Evolutionary conservation across 257 asterid genomes (phyloP), one percentile per base, ranked within the genome.

Genomic region (Catharanthus roseus): DNA sequence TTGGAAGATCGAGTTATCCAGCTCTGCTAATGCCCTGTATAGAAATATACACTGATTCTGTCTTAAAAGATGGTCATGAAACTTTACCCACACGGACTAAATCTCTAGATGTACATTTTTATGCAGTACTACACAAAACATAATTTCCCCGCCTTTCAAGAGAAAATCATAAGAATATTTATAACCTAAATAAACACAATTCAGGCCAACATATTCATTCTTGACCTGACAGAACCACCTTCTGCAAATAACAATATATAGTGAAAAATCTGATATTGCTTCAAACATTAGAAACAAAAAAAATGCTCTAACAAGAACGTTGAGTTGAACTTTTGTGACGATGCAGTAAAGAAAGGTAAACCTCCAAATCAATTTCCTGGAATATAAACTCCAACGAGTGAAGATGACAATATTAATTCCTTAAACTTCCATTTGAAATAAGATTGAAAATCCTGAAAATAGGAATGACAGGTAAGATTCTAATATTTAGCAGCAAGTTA

Each of bases 21-120:
- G 85, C 91, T 89, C 93, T 68, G 82, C 82, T 68, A 95, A 74
- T 54, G 96, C 99, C 93, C 97, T 91, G 86, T 56, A 78, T 71
- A 55, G 13, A 26, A 64, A 42, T 9, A 73, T 10, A 50, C 49
- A 29, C 64, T 57, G 75, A 23, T 10, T 38, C 38, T 28, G 10
- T 61, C 34, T 4, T 23, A 50, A 26, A 34, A 26, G 41, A 54
- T 64, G 33, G 5, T 65, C 1, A 24, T 21, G 41, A 28, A 70
- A 57, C 50, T 44, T 26, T 23, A 23, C 29, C 7, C 24, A 49
- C 54, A 56, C 10, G 34, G 13, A 65, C 65, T 13, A 19, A 5
- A 65, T 4, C 21, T 18, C 42, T 68, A 38, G 44, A 34, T 47
- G 38, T 38, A n/a, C 65, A 73, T 11, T 13, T 50, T 50, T 38